These are phyloP conservation scores for Termitomyces sp. DNA, from an alignment of 768 basidiomycete species.

Conservation along the genomic window DNA sequence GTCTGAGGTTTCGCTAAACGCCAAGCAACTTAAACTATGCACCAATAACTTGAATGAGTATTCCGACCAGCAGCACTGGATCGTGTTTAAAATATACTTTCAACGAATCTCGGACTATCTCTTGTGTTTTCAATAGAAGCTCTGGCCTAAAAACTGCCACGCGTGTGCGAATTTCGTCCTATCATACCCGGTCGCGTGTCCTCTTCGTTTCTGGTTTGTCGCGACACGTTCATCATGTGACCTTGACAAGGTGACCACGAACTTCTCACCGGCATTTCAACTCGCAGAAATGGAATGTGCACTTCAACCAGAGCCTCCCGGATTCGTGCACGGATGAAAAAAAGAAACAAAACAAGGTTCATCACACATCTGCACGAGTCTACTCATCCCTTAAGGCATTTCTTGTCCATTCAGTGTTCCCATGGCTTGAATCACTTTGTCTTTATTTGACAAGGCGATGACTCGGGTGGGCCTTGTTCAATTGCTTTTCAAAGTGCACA, in stretches of 20 bases:
- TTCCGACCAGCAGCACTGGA: no score
- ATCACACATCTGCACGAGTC: not conserved
- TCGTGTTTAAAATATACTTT: not conserved
- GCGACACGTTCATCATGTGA: conserved; percentile 3
- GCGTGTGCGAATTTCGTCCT: not conserved
- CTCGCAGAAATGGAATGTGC: not conserved
- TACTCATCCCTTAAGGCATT: not conserved
- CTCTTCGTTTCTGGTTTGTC: not conserved
- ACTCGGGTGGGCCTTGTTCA: not conserved
- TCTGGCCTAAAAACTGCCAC: not conserved
- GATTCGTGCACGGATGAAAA: not conserved
- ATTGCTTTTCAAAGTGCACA: not conserved
- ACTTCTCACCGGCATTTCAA: not conserved
- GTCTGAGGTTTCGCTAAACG: not conserved
- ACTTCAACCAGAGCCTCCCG: no score
- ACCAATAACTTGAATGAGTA: not conserved
- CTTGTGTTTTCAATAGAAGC: not conserved
- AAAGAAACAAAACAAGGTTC: not conserved
- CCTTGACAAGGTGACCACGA: not conserved
- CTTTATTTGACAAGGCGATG: not conserved
- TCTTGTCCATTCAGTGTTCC: not conserved
- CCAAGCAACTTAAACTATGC: not conserved
- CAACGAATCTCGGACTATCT: not conserved
- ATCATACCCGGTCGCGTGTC: not conserved
- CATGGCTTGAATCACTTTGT: not conserved